Conservation (phyloP, 257 asterid genomes). For the Osmanthus fragrans region DNA sequence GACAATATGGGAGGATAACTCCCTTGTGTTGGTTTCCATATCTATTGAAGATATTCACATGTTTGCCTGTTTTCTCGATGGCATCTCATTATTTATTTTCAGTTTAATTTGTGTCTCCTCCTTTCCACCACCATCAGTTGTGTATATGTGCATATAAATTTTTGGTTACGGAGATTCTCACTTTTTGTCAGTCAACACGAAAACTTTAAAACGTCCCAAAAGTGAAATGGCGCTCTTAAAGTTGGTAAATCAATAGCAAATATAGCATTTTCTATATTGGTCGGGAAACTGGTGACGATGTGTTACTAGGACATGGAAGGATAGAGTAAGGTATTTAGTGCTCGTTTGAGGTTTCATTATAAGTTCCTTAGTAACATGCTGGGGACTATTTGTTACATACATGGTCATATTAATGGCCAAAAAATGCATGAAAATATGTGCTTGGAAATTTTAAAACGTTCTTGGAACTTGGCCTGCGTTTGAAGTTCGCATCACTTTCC, state of each 20-base stretch:
- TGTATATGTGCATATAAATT: background rate
- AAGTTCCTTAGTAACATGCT: background rate
- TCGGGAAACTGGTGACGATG: background rate
- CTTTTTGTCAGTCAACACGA: background rate
- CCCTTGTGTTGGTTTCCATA: background rate
- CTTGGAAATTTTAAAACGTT: too few species aligned
- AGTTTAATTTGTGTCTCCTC: background rate
- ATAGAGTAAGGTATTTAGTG: too few species aligned
- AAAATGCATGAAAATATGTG: too few species aligned
- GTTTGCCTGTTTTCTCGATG: background rate
- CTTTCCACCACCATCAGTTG: constrained; percentile 13
- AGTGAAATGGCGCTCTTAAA: background rate
- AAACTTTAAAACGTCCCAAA: constrained; percentile 4
- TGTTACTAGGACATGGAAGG: too few species aligned
- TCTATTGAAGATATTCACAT: background rate
- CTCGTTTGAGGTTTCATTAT: too few species aligned
- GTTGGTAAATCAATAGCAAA: background rate
- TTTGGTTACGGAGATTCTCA: constrained; percentile 1
- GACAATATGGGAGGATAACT: background rate
- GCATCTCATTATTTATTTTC: background rate
- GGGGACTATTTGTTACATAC: background rate
- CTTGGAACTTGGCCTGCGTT: background rate
- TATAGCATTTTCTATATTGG: background rate
- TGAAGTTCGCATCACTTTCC: background rate
- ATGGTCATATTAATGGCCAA: too few species aligned